phyloP scores from a whole-genome alignment of 1,284 basidiomycete genomes.

The Gyrodon tennesseensis region DNA sequence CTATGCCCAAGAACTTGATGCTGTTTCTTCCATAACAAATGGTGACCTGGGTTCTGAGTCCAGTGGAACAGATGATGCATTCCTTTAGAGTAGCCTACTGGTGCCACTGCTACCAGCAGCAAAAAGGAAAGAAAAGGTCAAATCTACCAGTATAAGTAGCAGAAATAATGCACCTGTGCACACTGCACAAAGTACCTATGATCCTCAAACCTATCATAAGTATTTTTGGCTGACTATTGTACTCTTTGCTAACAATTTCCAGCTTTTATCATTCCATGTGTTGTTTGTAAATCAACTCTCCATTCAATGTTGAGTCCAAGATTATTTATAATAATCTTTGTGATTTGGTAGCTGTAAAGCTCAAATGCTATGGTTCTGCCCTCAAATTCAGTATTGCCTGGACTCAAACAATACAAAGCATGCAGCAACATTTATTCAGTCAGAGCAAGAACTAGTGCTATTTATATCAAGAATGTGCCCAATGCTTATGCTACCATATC shows the following conservation, averaged over 20 bases:
- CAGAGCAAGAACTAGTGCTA: background rate
- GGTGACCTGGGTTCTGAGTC: background rate
- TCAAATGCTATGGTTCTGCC: no score
- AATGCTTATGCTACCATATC: background rate
- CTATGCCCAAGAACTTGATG: background rate
- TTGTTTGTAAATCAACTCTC: conserved; percentile 4
- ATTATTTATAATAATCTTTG: background rate
- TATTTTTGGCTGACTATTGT: background rate
- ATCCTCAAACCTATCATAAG: background rate
- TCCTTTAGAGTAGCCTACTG: conserved; percentile 11
- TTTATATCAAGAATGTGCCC: background rate
- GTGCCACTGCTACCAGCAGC: background rate
- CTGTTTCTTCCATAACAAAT: no score
- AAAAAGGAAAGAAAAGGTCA: background rate
- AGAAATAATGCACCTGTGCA: no score
- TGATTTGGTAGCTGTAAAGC: background rate
- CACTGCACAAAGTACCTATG: conserved; percentile 8
- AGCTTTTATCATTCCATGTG: conserved; percentile 12
- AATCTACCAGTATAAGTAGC: background rate
- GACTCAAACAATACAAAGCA: background rate
- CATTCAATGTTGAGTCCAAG: background rate
- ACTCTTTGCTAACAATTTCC: conserved; percentile 4
- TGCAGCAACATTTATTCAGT: background rate
- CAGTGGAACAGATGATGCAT: conserved; percentile 12
- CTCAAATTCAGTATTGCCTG: background rate